These are phyloP conservation scores for Penicillium crystallinum DNA, from an alignment of 495 filamentous ascomycete genomes.

Conservation along the genomic window DNA sequence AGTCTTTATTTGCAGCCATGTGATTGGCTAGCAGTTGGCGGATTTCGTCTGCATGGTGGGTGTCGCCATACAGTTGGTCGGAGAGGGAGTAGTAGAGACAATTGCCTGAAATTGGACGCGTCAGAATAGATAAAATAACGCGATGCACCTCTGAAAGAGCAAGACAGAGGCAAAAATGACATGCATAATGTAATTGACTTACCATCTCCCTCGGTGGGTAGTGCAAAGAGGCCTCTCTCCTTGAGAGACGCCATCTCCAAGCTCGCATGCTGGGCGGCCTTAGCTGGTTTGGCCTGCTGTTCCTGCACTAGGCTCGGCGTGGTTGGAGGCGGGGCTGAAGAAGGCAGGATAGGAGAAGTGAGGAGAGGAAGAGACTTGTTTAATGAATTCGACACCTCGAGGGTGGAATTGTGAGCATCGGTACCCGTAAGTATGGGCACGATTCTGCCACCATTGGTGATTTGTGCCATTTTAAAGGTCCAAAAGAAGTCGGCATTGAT, in stretches of 20 bases:
- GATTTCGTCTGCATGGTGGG: constrained; percentile 52
- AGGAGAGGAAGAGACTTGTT: background rate
- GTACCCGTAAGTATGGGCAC: constrained; percentile 41
- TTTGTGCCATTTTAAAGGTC: constrained; percentile 37
- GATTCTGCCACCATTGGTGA: constrained; percentile 44
- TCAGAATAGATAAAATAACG: constrained; percentile 8
- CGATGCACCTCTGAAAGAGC: background rate
- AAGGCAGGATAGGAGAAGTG: background rate
- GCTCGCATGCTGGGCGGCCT: constrained; percentile 21
- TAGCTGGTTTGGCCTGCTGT: constrained; percentile 8
- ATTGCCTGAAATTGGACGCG: constrained; percentile 49
- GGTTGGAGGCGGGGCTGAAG: background rate
- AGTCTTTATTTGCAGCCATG: constrained; percentile 54
- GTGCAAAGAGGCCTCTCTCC: constrained; percentile 37
- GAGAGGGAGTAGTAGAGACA: constrained; percentile 75
- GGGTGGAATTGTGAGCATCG: constrained; percentile 23
- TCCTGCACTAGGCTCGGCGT: constrained; percentile 13
- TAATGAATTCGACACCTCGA: constrained; percentile 13
- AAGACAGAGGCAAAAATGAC: background rate
- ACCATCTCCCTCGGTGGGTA: constrained; percentile 46
- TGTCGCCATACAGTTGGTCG: constrained; percentile 67
- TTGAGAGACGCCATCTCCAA: constrained; percentile 37
- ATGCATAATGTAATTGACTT: constrained; percentile 5
- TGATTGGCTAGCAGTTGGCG: constrained; percentile 57
- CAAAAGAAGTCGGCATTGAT: constrained; percentile 39